Conservation (phyloP, 1,139 yeast species). For the Williopsis jadinii region DNA sequence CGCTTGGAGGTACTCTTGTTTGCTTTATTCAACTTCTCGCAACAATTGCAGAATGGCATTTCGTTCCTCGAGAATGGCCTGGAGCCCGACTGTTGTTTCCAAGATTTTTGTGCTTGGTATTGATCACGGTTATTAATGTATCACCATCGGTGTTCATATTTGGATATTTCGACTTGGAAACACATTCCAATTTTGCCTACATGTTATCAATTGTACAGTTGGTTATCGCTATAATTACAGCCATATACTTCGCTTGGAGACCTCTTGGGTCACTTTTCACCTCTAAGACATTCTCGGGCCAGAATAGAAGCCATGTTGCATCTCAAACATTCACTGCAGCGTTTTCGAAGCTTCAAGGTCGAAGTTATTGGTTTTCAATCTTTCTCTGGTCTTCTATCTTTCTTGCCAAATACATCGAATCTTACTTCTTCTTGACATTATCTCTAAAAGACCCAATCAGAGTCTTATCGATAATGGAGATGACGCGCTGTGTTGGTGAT, state of each 20-base stretch:
- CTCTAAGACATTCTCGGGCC: conserved; percentile 27
- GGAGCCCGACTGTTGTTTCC: conserved; percentile 47
- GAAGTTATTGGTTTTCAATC: conserved; percentile 50
- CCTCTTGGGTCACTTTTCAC: conserved; percentile 52
- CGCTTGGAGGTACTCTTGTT: conserved; percentile 69
- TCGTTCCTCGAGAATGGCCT: conserved; percentile 67
- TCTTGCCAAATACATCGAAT: conserved; percentile 67
- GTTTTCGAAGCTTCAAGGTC: conserved; percentile 45
- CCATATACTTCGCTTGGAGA: conserved; percentile 52
- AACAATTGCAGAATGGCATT: conserved; percentile 51
- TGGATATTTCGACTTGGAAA: conserved; percentile 43
- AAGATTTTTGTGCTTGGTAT: conserved; percentile 37
- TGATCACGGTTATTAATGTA: conserved; percentile 41
- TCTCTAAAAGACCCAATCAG: conserved; percentile 76
- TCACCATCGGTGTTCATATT: conserved; percentile 62
- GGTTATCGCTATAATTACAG: conserved; percentile 50
- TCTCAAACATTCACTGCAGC: conserved; percentile 46
- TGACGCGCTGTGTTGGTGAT: conserved; percentile 62
- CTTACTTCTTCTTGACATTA: conserved; percentile 72
- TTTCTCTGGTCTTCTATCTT: conserved; percentile 66
- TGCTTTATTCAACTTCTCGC: conserved; percentile 61
- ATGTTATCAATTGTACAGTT: conserved; percentile 53
- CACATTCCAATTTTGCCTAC: conserved; percentile 41
- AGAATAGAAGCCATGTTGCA: conserved; percentile 28
- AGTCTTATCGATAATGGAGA: conserved; percentile 51